Conservation (phyloP, 2,329 filamentous ascomycete species). For the Penicillium capsulatum region DNA sequence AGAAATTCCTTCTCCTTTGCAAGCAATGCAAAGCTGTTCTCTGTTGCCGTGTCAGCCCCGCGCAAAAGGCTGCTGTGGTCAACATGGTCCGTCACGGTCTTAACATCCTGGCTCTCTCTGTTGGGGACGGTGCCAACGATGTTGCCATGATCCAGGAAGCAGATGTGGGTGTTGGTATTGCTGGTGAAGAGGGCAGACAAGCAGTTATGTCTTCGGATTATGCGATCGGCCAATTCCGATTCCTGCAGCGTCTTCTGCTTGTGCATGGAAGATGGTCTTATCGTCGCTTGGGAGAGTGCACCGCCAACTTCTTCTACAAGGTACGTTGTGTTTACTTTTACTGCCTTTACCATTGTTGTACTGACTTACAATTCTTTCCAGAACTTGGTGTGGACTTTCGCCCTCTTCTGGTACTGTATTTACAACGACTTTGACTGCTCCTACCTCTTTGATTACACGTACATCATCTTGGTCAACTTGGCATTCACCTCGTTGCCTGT, state of each 20-base stretch:
- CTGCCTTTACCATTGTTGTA: too few relatives aligned
- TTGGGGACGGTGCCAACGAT: constrained; percentile 92
- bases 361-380: constrained; percentile 26
- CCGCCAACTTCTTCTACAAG: constrained; percentile 99
- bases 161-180: constrained; percentile 93
- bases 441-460: constrained; percentile 96
- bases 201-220: constrained; percentile 97
- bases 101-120: constrained; percentile 91
- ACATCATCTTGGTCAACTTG: constrained; percentile 94
- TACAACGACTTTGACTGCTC: constrained; percentile 95
- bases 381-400: constrained; percentile 97
- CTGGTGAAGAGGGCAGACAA: constrained; percentile 85
- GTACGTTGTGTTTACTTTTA: constrained; percentile 29
- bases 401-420: constrained; percentile 96
- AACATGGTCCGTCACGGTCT: constrained; percentile 90
- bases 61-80: constrained; percentile 96
- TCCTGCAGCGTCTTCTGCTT: constrained; percentile 75
- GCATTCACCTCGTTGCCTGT: constrained; percentile 94
- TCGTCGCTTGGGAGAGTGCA: constrained; percentile 82
- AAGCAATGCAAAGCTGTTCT: constrained; percentile 96
- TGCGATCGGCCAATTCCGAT: constrained; percentile 90
- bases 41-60: constrained; percentile 94
- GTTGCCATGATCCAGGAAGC: constrained; percentile 98
- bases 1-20: constrained; percentile 91
- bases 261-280: constrained; percentile 98